phyloP scores from a whole-genome alignment of 768 basidiomycete genomes.

The Dendrothele bispora region DNA sequence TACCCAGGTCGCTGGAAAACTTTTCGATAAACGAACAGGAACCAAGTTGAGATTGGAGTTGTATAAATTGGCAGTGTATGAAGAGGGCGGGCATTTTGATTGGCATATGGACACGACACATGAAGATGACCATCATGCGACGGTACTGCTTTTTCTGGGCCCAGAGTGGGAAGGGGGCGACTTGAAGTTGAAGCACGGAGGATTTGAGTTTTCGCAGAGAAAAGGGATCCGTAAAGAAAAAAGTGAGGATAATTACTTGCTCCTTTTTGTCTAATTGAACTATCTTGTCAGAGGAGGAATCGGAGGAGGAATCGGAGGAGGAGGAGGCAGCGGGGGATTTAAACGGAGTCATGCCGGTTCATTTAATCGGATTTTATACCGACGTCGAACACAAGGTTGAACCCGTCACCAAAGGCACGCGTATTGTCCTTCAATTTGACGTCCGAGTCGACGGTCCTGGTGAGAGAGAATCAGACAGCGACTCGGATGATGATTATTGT shows the following conservation, averaged over 20 bases:
- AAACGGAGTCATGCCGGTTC: no score
- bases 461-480: background rate
- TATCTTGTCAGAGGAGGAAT: no score
- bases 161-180: constrained; percentile 16
- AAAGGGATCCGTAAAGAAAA: no score
- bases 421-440: constrained; percentile 18
- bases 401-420: constrained; percentile 13
- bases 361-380: no score
- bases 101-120: constrained; percentile 19
- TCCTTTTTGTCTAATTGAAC: no score
- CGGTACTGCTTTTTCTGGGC: constrained; percentile 16
- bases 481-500: background rate
- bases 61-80: constrained; percentile 18
- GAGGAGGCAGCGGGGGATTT: no score
- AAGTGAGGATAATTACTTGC: no score
- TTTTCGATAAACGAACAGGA: background rate
- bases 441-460: background rate
- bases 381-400: no score
- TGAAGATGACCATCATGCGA: constrained; percentile 17
- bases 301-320: no score
- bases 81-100: no score
- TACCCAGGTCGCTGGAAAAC: background rate
- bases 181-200: constrained; percentile 13
- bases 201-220: constrained; percentile 9
- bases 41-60: constrained; percentile 6